Evolutionary conservation across 306 rosid genomes (phyloP).

Genomic region (Vicia faba): DNA sequence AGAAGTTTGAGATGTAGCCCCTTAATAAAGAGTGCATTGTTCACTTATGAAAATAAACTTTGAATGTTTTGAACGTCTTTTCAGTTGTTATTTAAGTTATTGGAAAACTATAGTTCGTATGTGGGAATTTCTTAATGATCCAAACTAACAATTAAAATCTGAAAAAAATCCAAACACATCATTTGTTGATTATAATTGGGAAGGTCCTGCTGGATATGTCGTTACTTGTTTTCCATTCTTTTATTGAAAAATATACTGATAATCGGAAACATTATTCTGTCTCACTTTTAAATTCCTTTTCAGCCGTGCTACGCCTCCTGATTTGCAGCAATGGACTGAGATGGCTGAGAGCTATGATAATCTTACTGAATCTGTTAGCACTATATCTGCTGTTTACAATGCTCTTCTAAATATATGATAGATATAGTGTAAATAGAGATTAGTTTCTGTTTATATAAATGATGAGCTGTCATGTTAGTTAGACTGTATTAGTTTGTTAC

Average conservation of each 20-base stretch:
- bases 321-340: conserved; percentile 80
- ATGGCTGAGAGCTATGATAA: conserved; percentile 92
- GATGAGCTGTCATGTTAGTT: too few species aligned
- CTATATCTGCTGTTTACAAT: conserved; percentile 32
- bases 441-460: too few species aligned
- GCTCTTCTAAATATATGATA: conserved; percentile 30
- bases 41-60: neutral
- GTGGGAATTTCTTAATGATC: conserved; percentile 6
- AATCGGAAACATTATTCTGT: conserved; percentile 15
- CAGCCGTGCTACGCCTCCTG: conserved; percentile 77
- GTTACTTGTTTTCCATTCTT: conserved; percentile 17
- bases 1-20: neutral
- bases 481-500: too few species aligned
- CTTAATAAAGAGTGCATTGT: neutral
- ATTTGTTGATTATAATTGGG: conserved; percentile 32
- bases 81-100: conserved; percentile 1
- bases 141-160: neutral
- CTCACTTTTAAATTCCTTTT: conserved; percentile 38
- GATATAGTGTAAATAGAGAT: too few species aligned
- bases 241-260: conserved; percentile 11
- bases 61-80: conserved; percentile 8
- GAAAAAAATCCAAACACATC: neutral
- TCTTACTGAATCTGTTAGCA: conserved; percentile 78
- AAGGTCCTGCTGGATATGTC: conserved; percentile 19
- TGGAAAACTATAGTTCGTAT: neutral